phyloP scores from a whole-genome alignment of 139 green algal species.

The Chloropicon primus region DNA sequence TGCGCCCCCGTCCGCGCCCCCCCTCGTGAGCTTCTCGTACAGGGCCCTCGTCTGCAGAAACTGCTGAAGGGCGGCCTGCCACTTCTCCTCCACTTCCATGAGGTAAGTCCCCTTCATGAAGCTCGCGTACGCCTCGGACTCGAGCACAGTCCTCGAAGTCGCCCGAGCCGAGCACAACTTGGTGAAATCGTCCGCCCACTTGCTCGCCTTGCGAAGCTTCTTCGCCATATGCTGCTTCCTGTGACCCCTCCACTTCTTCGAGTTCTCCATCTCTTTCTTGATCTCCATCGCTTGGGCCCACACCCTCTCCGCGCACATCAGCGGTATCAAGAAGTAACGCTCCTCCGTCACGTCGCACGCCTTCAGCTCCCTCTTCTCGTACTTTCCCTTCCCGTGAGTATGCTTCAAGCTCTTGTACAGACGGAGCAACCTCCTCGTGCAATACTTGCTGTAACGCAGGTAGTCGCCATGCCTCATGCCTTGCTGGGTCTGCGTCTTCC shows the following conservation, averaged over 20 bases:
- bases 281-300: constrained; percentile 83
- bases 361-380: constrained; percentile 63
- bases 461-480: constrained; percentile 65
- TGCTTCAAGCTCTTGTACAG: constrained; percentile 72
- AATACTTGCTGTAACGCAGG: constrained; percentile 72
- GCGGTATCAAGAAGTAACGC: constrained; percentile 55
- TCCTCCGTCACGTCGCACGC: constrained; percentile 42
- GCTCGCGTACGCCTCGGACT: constrained; percentile 69
- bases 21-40: constrained; percentile 43
- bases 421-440: constrained; percentile 45
- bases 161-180: constrained; percentile 26
- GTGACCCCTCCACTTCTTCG: background rate
- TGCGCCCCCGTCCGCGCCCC: background rate
- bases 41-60: constrained; percentile 58
- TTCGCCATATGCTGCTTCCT: constrained; percentile 7
- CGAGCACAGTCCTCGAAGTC: constrained; percentile 51
- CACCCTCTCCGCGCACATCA: constrained; percentile 69
- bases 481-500: constrained; percentile 52
- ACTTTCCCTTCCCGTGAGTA: constrained; percentile 70
- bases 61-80: constrained; percentile 44
- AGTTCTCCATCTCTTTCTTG: constrained; percentile 54
- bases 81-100: constrained; percentile 66
- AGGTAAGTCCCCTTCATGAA: constrained; percentile 57
- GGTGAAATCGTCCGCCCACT: constrained; percentile 39
- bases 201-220: constrained; percentile 40